A percentile compares a stretch with the other conserved stretches of the same genome.
Conservation (phyloP, 179 eudicot genomes). For the Spinacia oleracea region DNA sequence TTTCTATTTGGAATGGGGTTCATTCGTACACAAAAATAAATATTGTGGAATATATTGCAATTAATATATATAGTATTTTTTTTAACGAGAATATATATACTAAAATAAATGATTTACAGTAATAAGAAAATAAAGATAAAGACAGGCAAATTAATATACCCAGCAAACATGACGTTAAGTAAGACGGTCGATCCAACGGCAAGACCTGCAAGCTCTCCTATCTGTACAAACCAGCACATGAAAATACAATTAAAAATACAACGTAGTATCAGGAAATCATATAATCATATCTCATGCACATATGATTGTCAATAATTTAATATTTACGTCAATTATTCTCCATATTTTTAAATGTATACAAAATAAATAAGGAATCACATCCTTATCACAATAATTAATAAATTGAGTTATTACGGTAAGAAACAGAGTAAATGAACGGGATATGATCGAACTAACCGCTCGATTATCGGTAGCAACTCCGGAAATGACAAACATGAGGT, state of each 20-base stretch:
- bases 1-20: too few relatives aligned
- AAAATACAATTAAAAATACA: slow-evolving; percentile 4
- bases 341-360: too few relatives aligned
- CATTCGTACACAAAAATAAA: too few relatives aligned
- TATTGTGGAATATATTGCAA: too few relatives aligned
- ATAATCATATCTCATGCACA: slow-evolving; percentile 16
- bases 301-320: neutral
- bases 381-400: too few relatives aligned
- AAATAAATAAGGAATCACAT: too few relatives aligned
- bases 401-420: neutral
- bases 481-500: slow-evolving; percentile 82
- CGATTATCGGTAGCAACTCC: slow-evolving; percentile 81
- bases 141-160: slow-evolving; percentile 40
- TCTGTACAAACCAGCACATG: slow-evolving; percentile 45
- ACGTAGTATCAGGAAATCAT: neutral
- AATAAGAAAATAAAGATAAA: neutral
- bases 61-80: too few relatives aligned
- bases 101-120: too few relatives aligned
- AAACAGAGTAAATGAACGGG: too few relatives aligned
- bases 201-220: slow-evolving; percentile 90
- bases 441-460: slow-evolving; percentile 54
- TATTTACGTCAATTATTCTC: neutral
- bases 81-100: too few relatives aligned
- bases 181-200: slow-evolving; percentile 80
- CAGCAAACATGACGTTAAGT: slow-evolving; percentile 80